Base-by-base conservation (phyloP, 257 asterid genomes). In the Osmanthus fragrans region DNA sequence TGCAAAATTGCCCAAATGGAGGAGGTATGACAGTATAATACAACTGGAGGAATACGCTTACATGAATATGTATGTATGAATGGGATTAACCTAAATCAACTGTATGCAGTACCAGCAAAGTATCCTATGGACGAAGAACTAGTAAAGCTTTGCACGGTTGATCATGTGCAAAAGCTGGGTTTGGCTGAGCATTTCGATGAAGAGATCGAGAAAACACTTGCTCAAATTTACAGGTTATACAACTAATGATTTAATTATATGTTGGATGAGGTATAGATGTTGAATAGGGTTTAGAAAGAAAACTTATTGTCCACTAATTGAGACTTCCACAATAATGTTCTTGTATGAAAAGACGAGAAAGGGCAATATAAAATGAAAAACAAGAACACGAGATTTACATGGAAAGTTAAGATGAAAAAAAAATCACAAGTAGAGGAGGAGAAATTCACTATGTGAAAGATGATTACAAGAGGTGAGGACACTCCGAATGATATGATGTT, bases 101-200 rank as follows among this genome's bases (percentile, higher is more conserved):
- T 63, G 0, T 10, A 29, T 71, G 76, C 84, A 89, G 92, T 83
- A 9, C 85, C 94, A 0, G 72, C 87, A 2, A 79, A 39, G 58
- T 86, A 80, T 77, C 87, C 92, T 0, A 10, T 80, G 73, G 92
- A 91, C 58, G 88, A 84, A 72, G 90, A 88, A 63, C 77, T 86
- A 11, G 70, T 82, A 71, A 79, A 83, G 64, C 80, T 89, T 45
- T 80, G 84, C 82, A 19, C 84, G 74, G 87, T 88, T 77, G 92
- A 91, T 74, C 92, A 86, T 3, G 37, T 89, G 3, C 92, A 89
- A 72, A 82, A 87, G 25, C 73, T 91, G 68, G 96, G 96, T n/a
- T 18, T 91, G 37, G 83, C 88, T 5, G 72, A 84, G 60, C 73
- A 78, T 77, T 91, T 91, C 71, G 64, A 37, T 7, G 47, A 81